Percentiles rank a stretch among this genome's conserved stretches.
phyloP scores from a whole-genome alignment of 202 grass and related monocot genomes.

The Cymbopogon flexuosus region DNA sequence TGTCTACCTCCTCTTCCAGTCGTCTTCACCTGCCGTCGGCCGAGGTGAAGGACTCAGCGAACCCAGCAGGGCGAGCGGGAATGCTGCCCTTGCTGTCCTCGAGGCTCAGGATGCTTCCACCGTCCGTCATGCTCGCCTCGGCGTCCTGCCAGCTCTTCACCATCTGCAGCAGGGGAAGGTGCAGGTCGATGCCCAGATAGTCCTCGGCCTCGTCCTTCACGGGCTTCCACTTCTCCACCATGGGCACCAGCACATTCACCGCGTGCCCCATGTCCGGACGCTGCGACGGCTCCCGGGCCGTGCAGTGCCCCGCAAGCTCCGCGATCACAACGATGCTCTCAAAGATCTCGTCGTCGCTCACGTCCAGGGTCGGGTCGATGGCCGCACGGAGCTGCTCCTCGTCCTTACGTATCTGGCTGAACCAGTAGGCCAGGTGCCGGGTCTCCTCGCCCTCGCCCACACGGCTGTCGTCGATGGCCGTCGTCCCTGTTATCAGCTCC shows the following conservation, averaged over 20 bases:
- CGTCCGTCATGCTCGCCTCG: conserved; percentile 58
- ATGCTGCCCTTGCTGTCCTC: conserved; percentile 92
- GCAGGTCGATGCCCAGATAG: conserved; percentile 89
- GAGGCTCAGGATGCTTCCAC: conserved; percentile 56
- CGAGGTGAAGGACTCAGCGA: conserved; percentile 89
- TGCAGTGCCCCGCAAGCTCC: conserved; percentile 84
- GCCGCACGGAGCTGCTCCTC: conserved; percentile 59
- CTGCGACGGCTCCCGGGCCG: conserved; percentile 70
- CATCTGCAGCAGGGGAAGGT: conserved; percentile 87
- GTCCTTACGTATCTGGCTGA: conserved; percentile 55
- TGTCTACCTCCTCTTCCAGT: not conserved
- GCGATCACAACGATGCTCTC: conserved; percentile 65
- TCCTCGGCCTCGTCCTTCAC: conserved; percentile 65
- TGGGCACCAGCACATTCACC: conserved; percentile 65
- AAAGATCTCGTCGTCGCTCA: conserved; percentile 53
- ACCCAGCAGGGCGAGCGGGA: conserved; percentile 74
- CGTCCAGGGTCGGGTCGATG: conserved; percentile 56
- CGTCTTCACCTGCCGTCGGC: conserved; percentile 58
- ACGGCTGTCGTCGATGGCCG: conserved; percentile 67
- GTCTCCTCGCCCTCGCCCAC: conserved; percentile 71
- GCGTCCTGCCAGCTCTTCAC: conserved; percentile 94
- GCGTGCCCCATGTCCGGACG: conserved; percentile 87
- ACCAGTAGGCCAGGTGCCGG: conserved; percentile 79
- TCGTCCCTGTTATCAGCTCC: conserved; percentile 80
- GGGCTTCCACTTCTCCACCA: conserved; percentile 93